Base-by-base conservation (phyloP, 768 basidiomycete genomes). In the Lyophyllum decastes region DNA sequence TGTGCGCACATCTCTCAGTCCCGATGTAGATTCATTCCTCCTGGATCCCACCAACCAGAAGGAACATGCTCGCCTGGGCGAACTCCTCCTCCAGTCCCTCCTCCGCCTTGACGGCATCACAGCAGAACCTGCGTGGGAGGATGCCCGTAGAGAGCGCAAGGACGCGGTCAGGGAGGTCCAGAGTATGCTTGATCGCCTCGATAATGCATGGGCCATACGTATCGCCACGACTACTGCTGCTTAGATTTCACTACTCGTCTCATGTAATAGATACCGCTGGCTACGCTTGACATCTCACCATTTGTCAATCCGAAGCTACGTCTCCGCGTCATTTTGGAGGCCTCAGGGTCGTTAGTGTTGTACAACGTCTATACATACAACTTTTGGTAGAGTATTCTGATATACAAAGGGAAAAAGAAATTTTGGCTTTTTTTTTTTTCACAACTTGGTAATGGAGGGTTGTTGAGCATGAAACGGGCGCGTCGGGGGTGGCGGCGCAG, bases 131-230 rank as follows among this genome's bases (percentile, higher is more conserved):
- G 82, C 85, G 49, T 97, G 94, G 90, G 80, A 82, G 9, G 79
- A 86, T 4, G 95, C 94, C 14, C 81, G 95, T 65, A 77, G 76
- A 62, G 85, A 90, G 69, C 79, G 95, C 60, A 97, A 96, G 73
- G 85, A 82, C 30, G 95, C 92, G 1, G 95, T 98, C 49, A 87
- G 82, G 61, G 86, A 88, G 64, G 89, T 97, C 16, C 95, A 98
- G 74, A 80, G 75, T 24, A 78, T 93, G 63, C 80, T 98, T 58
- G 93, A 95, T 68, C 78, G 80, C 57, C 77, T 96, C 47, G 95
- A 96, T 69, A 80, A 75, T 24, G 87, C 82, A 6, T 92, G 90
- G 89, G 69, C 71, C 35, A 59, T 63, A 26, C 63, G 60, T 51
- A 38, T 60, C 30, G 53, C 53, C 22, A 44, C 21, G 52, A 27